Base-by-base conservation (phyloP, 768 basidiomycete species). In the Suillus spraguei region DNA sequence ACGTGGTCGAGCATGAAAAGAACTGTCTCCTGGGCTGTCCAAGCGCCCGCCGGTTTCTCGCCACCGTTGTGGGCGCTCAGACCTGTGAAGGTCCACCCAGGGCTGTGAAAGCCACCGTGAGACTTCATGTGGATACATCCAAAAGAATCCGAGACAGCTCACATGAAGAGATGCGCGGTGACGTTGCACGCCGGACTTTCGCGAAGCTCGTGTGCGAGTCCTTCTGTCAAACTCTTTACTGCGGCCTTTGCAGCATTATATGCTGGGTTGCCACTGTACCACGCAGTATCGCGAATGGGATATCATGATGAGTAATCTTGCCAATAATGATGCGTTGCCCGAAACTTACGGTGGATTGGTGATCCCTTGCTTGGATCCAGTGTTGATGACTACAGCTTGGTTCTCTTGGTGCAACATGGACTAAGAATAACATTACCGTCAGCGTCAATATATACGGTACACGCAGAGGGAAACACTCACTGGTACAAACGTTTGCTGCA, bases 291-390 rank as follows among this genome's bases (percentile, higher is more conserved):
- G 32, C 50, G 54, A 61, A 59, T 28, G 52, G 41, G 35, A 38
- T 17, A 24, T 39, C 22, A 6, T 61, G 56, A 61, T 46, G n/a
- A 38, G 36, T 32, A 52, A 63, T 67, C 16, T 13, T 47, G 36
- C 54, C 42, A 22, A 53, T 39, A 6, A 60, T 44, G 66, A 52
- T 69, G 67, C 60, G 28, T 20, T 46, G 47, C 52, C 42, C 14
- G 17, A 8, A 8, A 85, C 89, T 63, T 77, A 95, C 95, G 95
- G 95, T 59, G 95, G 94, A 79, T 95, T 95, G 5, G 95, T 97
- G 78, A 97, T 95, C 52, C n/a, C 96, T 76, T 97, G 92, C 80
- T 97, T 97, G 63, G 92, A 94, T 4, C 96, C 96, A 16, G 92
- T 94, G 72, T 90, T 95, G 77, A 95, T 90, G 60, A 95, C 88